Base-by-base conservation (phyloP, 148 eudicot species). In the Amaranthus hypochondriacus region DNA sequence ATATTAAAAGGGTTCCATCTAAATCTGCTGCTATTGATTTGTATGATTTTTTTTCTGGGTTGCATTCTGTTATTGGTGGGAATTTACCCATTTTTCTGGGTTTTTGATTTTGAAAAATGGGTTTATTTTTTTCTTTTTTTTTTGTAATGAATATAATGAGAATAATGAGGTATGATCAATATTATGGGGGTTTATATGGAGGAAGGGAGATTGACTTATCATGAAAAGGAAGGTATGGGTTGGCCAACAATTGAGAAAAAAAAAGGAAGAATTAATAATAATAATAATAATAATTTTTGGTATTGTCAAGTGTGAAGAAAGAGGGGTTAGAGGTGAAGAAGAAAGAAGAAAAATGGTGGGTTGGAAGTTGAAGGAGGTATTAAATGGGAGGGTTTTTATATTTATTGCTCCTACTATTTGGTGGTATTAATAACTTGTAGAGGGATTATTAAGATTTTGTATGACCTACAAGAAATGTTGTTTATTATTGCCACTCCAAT, bases 21-120 rank as follows among this genome's bases (percentile, higher is more conserved):
- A 95, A 86, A 69, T 95, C 99, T 5, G 99, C 99, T 46, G 99
- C 99, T 4, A 95, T 80, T 21, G 96, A 84, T 52, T 71, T 80
- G 83, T 79, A 86, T 5, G 68, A 14, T 54, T 68, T 75, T 0
- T 63, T 65, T 52, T 87, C 73, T 55, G 68, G 56, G 14, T 86
- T 84, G 82, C 94, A 92, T 68, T 85, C 53, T 2, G 83, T 79
- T 49, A 95, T 86, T 4, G 92, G 73, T 81, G 94, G 79, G 77
- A 93, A 57, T 50, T 71, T 71, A 2, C 58, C 56, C 83, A 80
- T 80, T 28, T 67, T 65, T 65, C n/a, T 48, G 48, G 15, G 72
- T 50, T 50, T 3, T 52, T 51, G n/a, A 4, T 62, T 18, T 62
- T 62, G 4, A 2, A 5, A 7, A 43, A 18, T 62, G 10, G 8